Evolutionary conservation across 108 stramenopile genomes (phyloP).

Genomic region (Nitzschia putrida): DNA sequence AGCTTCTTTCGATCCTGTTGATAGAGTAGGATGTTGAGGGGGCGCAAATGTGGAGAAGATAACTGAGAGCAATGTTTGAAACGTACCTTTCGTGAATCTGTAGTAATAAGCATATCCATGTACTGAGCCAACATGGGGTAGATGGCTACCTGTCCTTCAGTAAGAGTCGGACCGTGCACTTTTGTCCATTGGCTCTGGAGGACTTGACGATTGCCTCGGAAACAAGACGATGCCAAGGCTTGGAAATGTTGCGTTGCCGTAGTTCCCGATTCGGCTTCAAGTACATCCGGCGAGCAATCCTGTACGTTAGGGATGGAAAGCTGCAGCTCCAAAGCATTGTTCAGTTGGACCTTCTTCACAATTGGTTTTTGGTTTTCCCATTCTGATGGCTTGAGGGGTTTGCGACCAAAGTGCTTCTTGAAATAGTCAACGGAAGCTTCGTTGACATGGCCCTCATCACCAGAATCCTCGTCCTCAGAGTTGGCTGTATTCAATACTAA

Average conservation of each 20-base stretch:
- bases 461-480: slow-evolving; percentile 10
- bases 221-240: slow-evolving; percentile 17
- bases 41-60: background rate
- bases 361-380: background rate
- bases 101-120: slow-evolving; percentile 53
- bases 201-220: slow-evolving; percentile 22
- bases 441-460: slow-evolving; percentile 4
- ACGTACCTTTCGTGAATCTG: slow-evolving; percentile 50
- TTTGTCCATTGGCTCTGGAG: slow-evolving; percentile 31
- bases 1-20: slow-evolving; percentile 53
- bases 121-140: slow-evolving; percentile 35
- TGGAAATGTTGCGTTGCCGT: background rate
- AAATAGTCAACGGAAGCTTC: slow-evolving; percentile 7
- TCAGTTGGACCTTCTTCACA: background rate
- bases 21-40: background rate
- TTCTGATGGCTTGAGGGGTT: slow-evolving; percentile 17
- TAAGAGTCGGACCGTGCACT: background rate
- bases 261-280: background rate
- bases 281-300: background rate
- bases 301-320: background rate
- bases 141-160: slow-evolving; percentile 15
- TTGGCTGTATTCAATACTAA: background rate
- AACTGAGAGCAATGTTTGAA: background rate
- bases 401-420: slow-evolving; percentile 45
- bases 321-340: background rate